Conservation (phyloP, 1,284 basidiomycete genomes). For the Ceratobasidium sp. region DNA sequence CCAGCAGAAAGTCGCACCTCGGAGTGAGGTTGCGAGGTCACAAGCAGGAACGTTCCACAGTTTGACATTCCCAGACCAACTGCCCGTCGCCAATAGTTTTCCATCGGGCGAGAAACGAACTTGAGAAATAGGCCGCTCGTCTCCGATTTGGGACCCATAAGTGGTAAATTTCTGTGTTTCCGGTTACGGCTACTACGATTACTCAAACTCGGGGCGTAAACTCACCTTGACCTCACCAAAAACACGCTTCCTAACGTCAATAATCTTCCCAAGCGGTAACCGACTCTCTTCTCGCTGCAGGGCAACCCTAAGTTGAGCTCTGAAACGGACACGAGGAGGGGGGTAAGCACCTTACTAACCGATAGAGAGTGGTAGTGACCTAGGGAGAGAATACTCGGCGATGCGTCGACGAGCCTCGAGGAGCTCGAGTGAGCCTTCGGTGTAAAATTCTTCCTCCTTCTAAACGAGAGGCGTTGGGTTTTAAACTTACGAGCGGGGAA, state of each 20-base stretch:
- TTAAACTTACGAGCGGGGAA: not conserved
- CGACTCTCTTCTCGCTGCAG: constrained; percentile 87
- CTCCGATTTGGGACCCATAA: constrained; percentile 96
- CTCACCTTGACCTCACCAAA: constrained; percentile 88
- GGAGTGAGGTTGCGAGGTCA: constrained; percentile 72
- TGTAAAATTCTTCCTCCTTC: constrained; percentile 92
- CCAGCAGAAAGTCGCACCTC: constrained; percentile 59
- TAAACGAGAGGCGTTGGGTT: constrained; percentile 49
- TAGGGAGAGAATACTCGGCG: constrained; percentile 90
- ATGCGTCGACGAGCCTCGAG: constrained; percentile 82
- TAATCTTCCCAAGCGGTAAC: constrained; percentile 87
- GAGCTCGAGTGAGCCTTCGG: constrained; percentile 86
- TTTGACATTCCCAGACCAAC: constrained; percentile 95
- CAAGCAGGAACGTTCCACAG: constrained; percentile 94
- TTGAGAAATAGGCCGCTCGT: constrained; percentile 91
- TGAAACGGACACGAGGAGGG: constrained; percentile 57
- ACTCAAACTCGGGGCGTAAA: constrained; percentile 22
- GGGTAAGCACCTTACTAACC: constrained; percentile 79
- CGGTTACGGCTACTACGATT: constrained; percentile 39
- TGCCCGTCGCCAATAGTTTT: constrained; percentile 85
- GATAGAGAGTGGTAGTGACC: constrained; percentile 70
- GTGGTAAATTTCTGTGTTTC: constrained; percentile 79
- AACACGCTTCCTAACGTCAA: constrained; percentile 88
- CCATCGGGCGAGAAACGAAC: constrained; percentile 95
- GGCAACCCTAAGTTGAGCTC: constrained; percentile 90